phyloP scores from a whole-genome alignment of 148 eudicot genomes.

The Pharnaceum exiguum region DNA sequence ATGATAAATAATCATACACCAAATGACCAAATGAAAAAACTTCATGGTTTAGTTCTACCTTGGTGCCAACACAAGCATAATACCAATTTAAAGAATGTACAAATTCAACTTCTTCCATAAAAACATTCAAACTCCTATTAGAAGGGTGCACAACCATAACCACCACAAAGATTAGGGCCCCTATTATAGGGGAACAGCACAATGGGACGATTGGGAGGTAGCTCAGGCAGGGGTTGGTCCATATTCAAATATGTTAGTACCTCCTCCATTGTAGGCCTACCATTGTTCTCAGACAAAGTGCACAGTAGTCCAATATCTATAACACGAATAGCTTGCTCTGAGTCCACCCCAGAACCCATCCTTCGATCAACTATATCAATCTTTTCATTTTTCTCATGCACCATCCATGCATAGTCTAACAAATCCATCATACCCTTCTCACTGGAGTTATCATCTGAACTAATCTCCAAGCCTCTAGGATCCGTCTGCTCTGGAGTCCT shows the following conservation, averaged over 20 bases:
- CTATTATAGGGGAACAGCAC: constrained; percentile 32
- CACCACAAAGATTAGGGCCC: constrained; percentile 31
- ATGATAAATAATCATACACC: no score
- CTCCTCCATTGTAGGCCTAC: constrained; percentile 59
- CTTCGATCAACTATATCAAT: constrained; percentile 48
- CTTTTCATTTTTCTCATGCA: constrained; percentile 55
- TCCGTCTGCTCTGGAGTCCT: constrained; percentile 24
- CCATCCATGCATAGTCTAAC: constrained; percentile 64
- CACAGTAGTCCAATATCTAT: constrained; percentile 61
- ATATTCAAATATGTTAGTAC: constrained; percentile 39
- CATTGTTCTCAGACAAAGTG: constrained; percentile 60
- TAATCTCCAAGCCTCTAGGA: neutral
- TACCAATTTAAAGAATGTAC: no score
- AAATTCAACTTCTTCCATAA: no score
- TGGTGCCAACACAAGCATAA: no score
- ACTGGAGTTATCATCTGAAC: neutral
- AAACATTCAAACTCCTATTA: no score
- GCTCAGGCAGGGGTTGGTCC: constrained; percentile 40
- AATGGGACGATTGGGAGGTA: constrained; percentile 60
- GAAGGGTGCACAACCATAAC: constrained; percentile 30
- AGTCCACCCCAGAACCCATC: constrained; percentile 52
- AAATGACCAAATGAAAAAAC: no score
- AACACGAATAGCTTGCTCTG: constrained; percentile 59
- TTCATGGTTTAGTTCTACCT: no score
- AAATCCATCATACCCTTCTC: constrained; percentile 39